A percentile compares a stretch with the other conserved stretches of the same genome.
Evolutionary conservation across 352 stramenopile genomes (phyloP).

Genomic region (Phytophthora syringae): DNA sequence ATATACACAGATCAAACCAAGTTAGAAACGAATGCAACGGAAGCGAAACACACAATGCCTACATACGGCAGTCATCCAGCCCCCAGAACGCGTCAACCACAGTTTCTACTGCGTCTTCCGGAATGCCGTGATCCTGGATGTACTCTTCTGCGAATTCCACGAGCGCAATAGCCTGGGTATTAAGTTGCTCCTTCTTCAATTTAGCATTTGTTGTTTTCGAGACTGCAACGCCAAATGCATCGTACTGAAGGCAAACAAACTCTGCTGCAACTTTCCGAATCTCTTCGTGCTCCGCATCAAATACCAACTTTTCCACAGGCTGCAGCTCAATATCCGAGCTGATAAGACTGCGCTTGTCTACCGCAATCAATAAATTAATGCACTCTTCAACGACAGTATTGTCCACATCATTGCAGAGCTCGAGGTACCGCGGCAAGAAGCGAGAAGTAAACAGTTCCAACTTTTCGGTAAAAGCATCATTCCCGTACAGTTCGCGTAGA

Average conservation of each 20-base stretch:
- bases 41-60: neutral
- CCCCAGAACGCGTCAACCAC: slow-evolving; percentile 89
- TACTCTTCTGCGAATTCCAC: slow-evolving; percentile 92
- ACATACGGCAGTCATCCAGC: slow-evolving; percentile 87
- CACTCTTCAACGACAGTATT: slow-evolving; percentile 70
- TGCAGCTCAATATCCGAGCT: slow-evolving; percentile 80
- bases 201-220: slow-evolving; percentile 59
- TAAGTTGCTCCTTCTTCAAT: slow-evolving; percentile 84
- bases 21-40: slow-evolving; percentile 2
- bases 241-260: slow-evolving; percentile 90
- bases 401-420: slow-evolving; percentile 86
- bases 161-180: slow-evolving; percentile 87
- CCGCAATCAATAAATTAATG: slow-evolving; percentile 78
- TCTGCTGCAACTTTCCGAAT: slow-evolving; percentile 85
- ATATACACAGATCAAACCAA: slow-evolving; percentile 14
- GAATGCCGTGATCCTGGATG: slow-evolving; percentile 70
- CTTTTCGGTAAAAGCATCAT: slow-evolving; percentile 65
- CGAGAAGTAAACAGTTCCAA: slow-evolving; percentile 83
- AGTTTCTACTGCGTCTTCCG: slow-evolving; percentile 64
- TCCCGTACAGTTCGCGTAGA: slow-evolving; percentile 86
- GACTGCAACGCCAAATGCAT: slow-evolving; percentile 84
- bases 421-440: slow-evolving; percentile 79
- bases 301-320: slow-evolving; percentile 83
- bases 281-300: slow-evolving; percentile 68
- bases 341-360: slow-evolving; percentile 86